phyloP scores from a whole-genome alignment of 257 asterid species.

The Solanum pimpinellifolium region DNA sequence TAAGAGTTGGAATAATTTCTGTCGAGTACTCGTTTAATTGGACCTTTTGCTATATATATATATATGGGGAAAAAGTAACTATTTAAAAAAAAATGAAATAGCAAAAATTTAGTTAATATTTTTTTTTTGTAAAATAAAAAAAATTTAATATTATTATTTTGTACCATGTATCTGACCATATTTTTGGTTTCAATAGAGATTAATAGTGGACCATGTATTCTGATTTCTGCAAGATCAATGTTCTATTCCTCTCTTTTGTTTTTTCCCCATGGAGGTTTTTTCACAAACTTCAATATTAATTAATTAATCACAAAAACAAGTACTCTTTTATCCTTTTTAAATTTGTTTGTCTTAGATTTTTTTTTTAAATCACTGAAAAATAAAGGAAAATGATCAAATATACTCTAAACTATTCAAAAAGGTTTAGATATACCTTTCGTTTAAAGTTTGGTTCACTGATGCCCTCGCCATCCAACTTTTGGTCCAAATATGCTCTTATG shows the following conservation, averaged over 20 bases:
- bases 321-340: too few species aligned
- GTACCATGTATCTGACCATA: neutral
- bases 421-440: too few species aligned
- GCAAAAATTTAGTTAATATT: too few species aligned
- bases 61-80: neutral
- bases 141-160: neutral
- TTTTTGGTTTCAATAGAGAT: constrained; percentile 5
- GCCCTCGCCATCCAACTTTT: too few species aligned
- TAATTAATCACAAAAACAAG: neutral
- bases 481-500: too few species aligned
- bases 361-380: too few species aligned
- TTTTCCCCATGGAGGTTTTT: neutral
- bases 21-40: neutral
- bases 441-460: too few species aligned
- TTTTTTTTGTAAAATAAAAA: too few species aligned
- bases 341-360: too few species aligned
- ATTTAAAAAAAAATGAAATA: neutral
- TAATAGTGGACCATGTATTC: constrained; percentile 28
- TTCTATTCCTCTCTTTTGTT: constrained; percentile 12
- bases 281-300: neutral
- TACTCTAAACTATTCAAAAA: too few species aligned
- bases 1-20: neutral
- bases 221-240: neutral
- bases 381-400: too few species aligned
- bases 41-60: neutral